These are phyloP conservation scores for Zygosaccharomyces pseudobailii DNA, from an alignment of 1,139 yeast genomes.

Conservation along the genomic window DNA sequence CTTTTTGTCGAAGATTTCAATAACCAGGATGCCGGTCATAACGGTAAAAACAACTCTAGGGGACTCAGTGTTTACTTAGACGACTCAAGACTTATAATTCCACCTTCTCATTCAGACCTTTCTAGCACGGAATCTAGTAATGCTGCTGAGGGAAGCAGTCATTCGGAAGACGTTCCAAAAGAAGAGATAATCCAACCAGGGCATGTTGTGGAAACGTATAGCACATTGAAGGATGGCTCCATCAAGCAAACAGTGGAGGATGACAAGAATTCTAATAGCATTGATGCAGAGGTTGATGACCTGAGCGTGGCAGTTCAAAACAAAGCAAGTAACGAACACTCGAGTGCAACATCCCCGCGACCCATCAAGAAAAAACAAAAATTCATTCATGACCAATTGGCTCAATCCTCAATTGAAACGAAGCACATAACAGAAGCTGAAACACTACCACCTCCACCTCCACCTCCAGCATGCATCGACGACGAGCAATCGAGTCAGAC, in stretches of 20 bases:
- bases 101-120: constrained; percentile 1
- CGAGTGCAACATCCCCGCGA: not conserved
- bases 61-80: constrained; percentile 2
- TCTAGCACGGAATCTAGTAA: not conserved
- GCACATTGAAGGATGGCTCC: not conserved
- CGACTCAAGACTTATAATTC: not conserved
- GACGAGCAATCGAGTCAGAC: not conserved
- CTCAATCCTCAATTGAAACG: not conserved
- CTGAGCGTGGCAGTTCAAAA: too few species aligned
- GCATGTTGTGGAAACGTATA: not conserved
- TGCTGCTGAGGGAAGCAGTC: not conserved
- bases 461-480: too few species aligned
- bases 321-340: too few species aligned
- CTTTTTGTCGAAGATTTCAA: not conserved
- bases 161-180: not conserved
- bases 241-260: not conserved
- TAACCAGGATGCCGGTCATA: not conserved
- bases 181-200: not conserved
- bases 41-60: not conserved
- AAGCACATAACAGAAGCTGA: not conserved
- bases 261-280: too few species aligned
- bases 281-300: too few species aligned
- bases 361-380: not conserved
- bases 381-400: not conserved
- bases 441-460: not conserved